These are phyloP conservation scores for Kockovaella imperatae DNA, from an alignment of 768 basidiomycete species.

Conservation along the genomic window DNA sequence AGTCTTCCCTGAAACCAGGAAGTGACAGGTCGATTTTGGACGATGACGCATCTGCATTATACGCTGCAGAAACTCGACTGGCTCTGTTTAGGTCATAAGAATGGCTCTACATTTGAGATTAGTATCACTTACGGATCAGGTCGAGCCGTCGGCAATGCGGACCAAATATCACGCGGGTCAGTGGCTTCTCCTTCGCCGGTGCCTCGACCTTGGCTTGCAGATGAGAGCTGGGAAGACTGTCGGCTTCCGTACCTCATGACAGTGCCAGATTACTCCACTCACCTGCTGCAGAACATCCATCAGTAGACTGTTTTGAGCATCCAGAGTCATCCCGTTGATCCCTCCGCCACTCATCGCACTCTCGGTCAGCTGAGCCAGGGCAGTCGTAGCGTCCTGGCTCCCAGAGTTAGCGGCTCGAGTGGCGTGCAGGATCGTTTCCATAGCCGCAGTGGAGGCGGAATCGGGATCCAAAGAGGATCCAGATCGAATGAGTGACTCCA, in stretches of 20 bases:
- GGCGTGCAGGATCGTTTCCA: conserved; percentile 33
- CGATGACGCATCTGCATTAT: conserved; percentile 12
- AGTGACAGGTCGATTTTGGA: conserved; percentile 36
- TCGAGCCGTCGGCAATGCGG: conserved; percentile 17
- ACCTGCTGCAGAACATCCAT: conserved; percentile 39
- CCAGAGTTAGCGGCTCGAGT: conserved; percentile 27
- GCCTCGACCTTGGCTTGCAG: conserved; percentile 16
- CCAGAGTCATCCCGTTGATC: conserved; percentile 26
- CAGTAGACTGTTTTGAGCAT: conserved; percentile 26
- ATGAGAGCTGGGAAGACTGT: conserved; percentile 21
- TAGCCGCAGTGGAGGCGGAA: conserved; percentile 26
- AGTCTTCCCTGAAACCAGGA: conserved; percentile 42
- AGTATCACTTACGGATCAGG: background rate
- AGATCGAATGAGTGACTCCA: conserved; percentile 34
- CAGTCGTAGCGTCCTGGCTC: conserved; percentile 27
- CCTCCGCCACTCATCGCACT: conserved; percentile 14
- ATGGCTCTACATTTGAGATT: background rate
- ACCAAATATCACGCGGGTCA: conserved; percentile 27
- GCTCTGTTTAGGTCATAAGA: background rate
- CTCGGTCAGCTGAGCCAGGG: conserved; percentile 29
- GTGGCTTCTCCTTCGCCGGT: conserved; percentile 1
- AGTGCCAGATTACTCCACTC: background rate
- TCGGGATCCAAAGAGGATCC: conserved; percentile 32
- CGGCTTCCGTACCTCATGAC: background rate
- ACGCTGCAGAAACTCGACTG: background rate